Base-by-base conservation (phyloP, 495 filamentous ascomycete species). In the Aspergillus baeticus region DNA sequence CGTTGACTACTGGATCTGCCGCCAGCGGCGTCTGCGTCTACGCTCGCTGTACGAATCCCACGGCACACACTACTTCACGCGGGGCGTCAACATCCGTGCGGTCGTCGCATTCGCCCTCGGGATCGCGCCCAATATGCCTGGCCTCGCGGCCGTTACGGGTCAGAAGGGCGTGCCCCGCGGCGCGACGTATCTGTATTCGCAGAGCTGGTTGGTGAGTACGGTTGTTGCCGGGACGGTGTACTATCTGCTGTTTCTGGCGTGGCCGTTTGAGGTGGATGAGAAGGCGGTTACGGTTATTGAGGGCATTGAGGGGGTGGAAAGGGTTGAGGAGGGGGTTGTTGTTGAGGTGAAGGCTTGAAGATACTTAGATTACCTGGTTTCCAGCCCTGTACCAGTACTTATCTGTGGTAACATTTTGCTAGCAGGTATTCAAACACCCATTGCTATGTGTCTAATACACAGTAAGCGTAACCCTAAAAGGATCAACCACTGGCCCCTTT, bases 1-100 rank as follows among this genome's bases (percentile, higher is more conserved):
- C 8, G 66, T 63, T 35, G 77, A 81, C 57, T 82, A 71, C 54
- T 80, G 69, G 54, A 54, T 78, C 33, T 69, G 79, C 47, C 64
- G 71, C 33, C 54, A 54, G 47, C 39, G 62, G 3, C 69, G 66
- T 17, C 62, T 73, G 21, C 62, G 77, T 15, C 22, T 77, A 37
- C 61, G 65, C 15, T 63, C 72, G 26, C 63, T 76, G 13, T 77
- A 79, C 55, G 66, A 59, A 13, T 61, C 62, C 15, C 51, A 63
- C 10, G 74, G 74, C 35, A 69, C 74, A 23, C 79, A 80, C 60
- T 77, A 71, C 66, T 79, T 77, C 59, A 63, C 51, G 5, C 42
- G 46, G 7, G 77, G 77, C 10, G 61, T 70, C 43, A 78, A 79
- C 56, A 59, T 69, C 55, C 67, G 76, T 8, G 76, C 75, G 0